phyloP scores from a whole-genome alignment of 1,139 yeast genomes.

The Scheffersomyces cryptocercus region DNA sequence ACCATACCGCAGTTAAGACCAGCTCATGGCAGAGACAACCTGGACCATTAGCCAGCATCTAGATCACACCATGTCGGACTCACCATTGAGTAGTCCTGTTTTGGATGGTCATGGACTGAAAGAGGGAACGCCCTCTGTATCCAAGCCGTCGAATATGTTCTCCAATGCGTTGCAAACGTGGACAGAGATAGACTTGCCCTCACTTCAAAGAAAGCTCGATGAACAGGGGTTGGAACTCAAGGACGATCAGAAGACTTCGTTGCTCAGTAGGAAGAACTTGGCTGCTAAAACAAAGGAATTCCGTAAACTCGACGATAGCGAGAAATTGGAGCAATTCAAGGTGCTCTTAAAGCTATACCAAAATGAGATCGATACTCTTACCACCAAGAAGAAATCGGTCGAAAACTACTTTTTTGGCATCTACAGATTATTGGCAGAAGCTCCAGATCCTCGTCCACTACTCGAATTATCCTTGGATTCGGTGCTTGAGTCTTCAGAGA shows the following conservation, averaged over 20 bases:
- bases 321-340: constrained; percentile 67
- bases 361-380: constrained; percentile 79
- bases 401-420: constrained; percentile 74
- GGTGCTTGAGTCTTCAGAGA: constrained; percentile 59
- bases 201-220: constrained; percentile 71
- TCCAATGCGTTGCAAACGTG: constrained; percentile 67
- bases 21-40: too few species aligned
- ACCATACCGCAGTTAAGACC: too few species aligned
- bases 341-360: constrained; percentile 78
- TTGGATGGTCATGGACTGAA: neutral
- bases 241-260: constrained; percentile 65
- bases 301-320: constrained; percentile 65
- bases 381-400: constrained; percentile 72
- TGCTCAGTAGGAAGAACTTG: constrained; percentile 69
- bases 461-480: constrained; percentile 72
- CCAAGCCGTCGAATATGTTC: constrained; percentile 18
- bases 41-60: too few species aligned
- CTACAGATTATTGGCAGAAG: constrained; percentile 78
- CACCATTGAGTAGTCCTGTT: too few species aligned
- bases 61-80: too few species aligned
- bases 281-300: constrained; percentile 84
- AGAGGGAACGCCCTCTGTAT: neutral
- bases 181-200: constrained; percentile 71
- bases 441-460: constrained; percentile 90
- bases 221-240: constrained; percentile 73